These are phyloP conservation scores for Fusarium chaquense DNA, from an alignment of 2,329 filamentous ascomycete genomes.

Conservation along the genomic window DNA sequence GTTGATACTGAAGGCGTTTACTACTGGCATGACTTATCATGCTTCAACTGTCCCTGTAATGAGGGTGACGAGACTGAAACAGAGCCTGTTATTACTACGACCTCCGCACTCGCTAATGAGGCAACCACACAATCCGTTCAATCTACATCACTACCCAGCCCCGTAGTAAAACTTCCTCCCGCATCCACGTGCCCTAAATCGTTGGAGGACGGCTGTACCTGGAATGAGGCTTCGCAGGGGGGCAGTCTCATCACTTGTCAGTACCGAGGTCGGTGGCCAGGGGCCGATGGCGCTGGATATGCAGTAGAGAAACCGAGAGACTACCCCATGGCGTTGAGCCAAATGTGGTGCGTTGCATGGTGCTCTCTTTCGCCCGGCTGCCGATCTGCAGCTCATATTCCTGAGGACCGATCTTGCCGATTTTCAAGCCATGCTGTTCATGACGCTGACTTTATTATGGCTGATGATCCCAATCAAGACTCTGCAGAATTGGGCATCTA, in stretches of 20 bases:
- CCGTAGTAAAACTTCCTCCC: neutral
- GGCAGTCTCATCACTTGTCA: neutral
- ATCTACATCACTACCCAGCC: neutral
- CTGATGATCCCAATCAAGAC: constrained; percentile 6
- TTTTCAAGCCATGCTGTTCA: constrained; percentile 12
- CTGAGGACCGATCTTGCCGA: neutral
- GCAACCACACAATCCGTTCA: neutral
- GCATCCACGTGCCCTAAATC: constrained; percentile 12
- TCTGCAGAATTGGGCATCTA: constrained; percentile 6
- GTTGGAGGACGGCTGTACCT: neutral
- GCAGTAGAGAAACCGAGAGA: constrained; percentile 7
- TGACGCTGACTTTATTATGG: constrained; percentile 11
- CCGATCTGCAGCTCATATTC: constrained; percentile 3
- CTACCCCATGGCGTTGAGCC: constrained; percentile 13
- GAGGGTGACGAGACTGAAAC: neutral
- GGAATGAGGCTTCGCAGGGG: constrained; percentile 4
- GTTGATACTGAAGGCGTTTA: constrained; percentile 10
- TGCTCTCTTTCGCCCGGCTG: constrained; percentile 7
- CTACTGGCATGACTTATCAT: constrained; percentile 22
- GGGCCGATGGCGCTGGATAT: neutral
- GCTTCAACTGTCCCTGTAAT: constrained; percentile 15
- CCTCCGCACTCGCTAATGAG: neutral
- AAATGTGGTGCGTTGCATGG: constrained; percentile 20
- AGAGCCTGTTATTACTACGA: neutral
- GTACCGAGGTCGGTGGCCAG: constrained; percentile 17